These are phyloP conservation scores for Blastobotrys parvus DNA, from an alignment of 805 yeast species.

Conservation along the genomic window DNA sequence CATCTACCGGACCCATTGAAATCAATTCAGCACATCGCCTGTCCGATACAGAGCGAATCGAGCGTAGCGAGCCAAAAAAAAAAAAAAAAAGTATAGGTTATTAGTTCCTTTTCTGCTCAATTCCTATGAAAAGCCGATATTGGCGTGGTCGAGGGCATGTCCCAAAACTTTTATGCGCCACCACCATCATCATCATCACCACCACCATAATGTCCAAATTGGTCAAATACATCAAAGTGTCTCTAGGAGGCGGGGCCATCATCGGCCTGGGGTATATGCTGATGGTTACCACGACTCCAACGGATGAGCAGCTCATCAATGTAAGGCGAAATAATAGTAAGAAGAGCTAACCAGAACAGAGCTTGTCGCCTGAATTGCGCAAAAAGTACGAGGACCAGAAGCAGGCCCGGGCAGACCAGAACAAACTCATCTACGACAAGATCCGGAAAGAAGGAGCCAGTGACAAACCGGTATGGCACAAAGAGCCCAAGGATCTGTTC, in stretches of 20 bases:
- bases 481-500: constrained; percentile 11
- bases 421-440: background rate
- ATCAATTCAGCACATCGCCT: no score
- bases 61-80: no score
- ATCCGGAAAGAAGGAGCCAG: background rate
- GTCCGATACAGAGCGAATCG: no score
- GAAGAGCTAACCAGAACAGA: constrained; percentile 1
- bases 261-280: constrained; percentile 65
- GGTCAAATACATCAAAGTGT: constrained; percentile 43
- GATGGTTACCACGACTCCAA: constrained; percentile 70
- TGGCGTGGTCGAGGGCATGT: no score
- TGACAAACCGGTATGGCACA: constrained; percentile 5
- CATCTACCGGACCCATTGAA: no score
- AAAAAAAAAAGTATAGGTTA: no score
- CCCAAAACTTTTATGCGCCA: background rate
- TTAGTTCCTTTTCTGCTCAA: no score
- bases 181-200: background rate
- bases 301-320: constrained; percentile 74
- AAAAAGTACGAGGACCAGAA: constrained; percentile 42
- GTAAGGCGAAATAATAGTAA: constrained; percentile 12
- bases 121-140: no score
- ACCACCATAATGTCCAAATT: background rate
- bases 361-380: constrained; percentile 71
- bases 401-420: constrained; percentile 11
- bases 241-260: constrained; percentile 54